A percentile compares a stretch with the other conserved stretches of the same genome.
Conservation (phyloP, 1,284 basidiomycete genomes). For the Sanguinoderma infundibulare region DNA sequence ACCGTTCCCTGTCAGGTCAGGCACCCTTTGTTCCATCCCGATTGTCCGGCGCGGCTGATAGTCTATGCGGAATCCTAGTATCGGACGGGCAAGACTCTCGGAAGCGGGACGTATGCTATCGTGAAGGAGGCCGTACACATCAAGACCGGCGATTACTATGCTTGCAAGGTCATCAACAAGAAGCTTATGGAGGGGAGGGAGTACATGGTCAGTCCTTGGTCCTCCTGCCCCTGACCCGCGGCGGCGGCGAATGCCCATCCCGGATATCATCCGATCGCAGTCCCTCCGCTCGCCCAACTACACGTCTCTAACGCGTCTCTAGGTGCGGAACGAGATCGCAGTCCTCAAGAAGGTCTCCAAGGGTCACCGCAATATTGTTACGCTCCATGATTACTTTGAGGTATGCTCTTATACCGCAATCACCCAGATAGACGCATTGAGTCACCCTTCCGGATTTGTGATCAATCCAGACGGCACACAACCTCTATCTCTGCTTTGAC, state of each 20-base stretch:
- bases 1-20: constrained; percentile 71
- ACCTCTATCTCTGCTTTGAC: constrained; percentile 95
- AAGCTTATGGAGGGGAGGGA: constrained; percentile 95
- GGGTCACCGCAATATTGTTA: constrained; percentile 88
- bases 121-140: constrained; percentile 97
- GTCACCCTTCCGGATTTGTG: not conserved
- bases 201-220: constrained; percentile 79
- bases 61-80: constrained; percentile 55
- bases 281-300: constrained; percentile 5
- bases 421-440: not conserved
- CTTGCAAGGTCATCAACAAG: constrained; percentile 97
- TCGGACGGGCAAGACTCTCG: constrained; percentile 90
- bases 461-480: constrained; percentile 78
- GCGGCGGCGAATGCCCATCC: constrained; percentile 7
- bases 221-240: constrained; percentile 9
- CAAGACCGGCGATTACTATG: constrained; percentile 84
- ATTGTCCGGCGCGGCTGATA: constrained; percentile 18
- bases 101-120: constrained; percentile 91
- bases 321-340: constrained; percentile 97
- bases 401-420: constrained; percentile 40
- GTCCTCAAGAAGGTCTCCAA: constrained; percentile 95
- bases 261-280: constrained; percentile 22
- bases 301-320: constrained; percentile 2
- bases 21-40: not conserved
- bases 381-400: constrained; percentile 97